phyloP scores from a whole-genome alignment of 176 grass and related monocot genomes.

The Rhipidocladum racemiflorum region DNA sequence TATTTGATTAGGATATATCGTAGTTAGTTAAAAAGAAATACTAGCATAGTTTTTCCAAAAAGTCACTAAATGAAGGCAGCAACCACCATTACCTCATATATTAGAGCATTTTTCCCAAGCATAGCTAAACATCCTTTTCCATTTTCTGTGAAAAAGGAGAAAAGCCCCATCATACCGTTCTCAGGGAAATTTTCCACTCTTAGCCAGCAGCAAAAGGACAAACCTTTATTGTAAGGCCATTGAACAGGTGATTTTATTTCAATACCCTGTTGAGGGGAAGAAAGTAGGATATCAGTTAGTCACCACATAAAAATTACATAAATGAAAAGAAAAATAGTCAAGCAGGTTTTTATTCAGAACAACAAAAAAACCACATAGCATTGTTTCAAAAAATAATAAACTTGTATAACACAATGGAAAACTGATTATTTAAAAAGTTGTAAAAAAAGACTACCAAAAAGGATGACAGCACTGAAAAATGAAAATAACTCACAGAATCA shows the following conservation, averaged over 20 bases:
- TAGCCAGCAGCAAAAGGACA: slow-evolving; percentile 94
- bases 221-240: slow-evolving; percentile 90
- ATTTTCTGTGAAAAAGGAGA: slow-evolving; percentile 92
- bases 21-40: neutral
- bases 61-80: neutral
- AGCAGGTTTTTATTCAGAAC: neutral
- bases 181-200: slow-evolving; percentile 84
- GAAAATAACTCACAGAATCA: no score
- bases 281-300: slow-evolving; percentile 21
- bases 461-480: no score
- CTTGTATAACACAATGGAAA: no score
- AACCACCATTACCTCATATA: slow-evolving; percentile 75
- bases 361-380: neutral
- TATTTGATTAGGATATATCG: neutral
- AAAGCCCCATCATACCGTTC: slow-evolving; percentile 88
- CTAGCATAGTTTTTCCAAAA: neutral
- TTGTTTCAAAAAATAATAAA: neutral
- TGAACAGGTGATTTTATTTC: slow-evolving; percentile 82
- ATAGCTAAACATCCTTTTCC: slow-evolving; percentile 86
- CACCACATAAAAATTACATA: slow-evolving; percentile 24
- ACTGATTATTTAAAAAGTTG: no score
- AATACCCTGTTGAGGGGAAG: slow-evolving; percentile 63
- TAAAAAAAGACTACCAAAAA: no score
- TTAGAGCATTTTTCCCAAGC: slow-evolving; percentile 75
- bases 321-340: neutral